Base-by-base conservation (phyloP, 768 basidiomycete species). In the Ephemerocybe angulata region DNA sequence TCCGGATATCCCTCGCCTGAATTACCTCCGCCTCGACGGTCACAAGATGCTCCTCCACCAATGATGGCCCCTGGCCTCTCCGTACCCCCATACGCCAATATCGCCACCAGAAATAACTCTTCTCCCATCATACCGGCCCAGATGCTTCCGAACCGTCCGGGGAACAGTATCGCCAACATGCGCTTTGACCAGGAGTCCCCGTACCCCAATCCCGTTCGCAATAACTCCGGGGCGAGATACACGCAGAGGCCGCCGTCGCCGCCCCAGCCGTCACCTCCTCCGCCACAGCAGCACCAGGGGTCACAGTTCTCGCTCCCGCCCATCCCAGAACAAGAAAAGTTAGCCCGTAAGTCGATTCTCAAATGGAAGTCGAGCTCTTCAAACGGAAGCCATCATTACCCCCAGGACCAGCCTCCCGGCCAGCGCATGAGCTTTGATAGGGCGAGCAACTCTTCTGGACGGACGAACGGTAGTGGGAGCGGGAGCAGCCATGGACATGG, bases 151-250 rank as follows among this genome's bases (percentile, higher is more conserved):
- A 50, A 62, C 25, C 64, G 70, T 61, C 60, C 67, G 15, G 62
- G 62, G 30, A 64, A 68, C 27, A 61, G 64, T 11, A 57, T 78
- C 38, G 80, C 81, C 58, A 75, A 77, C 19, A 72, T 88, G 53
- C 79, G 81, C 47, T 87, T 87, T 68, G 84, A 92, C 67, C 87
- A 88, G 60, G 86, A 90, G 58, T 81, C 85, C 1, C 84, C 82
- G 22, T 87, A 88, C 68, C 83, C 88, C 17, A 74, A 70, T 11
- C 74, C 75, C 13, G 67, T 70, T 31, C 75, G 75, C 38, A 66
- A 67, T 21, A 54, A 67, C 28, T 63, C 65, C 64, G 28, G 13
- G 53, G 48, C 61, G 28, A 60, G 63, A 33, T 63, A 67, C 51
- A 65, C 69, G 22, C 66, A 69, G 25, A 71, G 64, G 54, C 71